phyloP scores from a whole-genome alignment of 2,329 filamentous ascomycete genomes.

The Eutypella sp. region DNA sequence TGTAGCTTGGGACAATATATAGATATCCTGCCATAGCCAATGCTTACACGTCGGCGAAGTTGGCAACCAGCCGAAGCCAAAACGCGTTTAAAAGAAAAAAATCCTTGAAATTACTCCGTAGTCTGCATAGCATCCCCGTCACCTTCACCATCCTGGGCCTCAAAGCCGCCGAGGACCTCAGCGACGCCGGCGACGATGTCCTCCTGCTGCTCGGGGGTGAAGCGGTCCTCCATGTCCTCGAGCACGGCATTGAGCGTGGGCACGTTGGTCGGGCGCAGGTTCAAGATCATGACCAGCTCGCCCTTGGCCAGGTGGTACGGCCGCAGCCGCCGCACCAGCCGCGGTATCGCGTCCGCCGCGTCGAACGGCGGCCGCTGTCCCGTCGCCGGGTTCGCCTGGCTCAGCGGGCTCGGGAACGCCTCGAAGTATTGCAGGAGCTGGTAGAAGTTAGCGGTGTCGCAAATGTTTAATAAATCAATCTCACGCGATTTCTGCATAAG shows the following conservation, averaged over 20 bases:
- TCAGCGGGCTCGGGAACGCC: constrained; percentile 50
- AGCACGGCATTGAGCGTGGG: constrained; percentile 58
- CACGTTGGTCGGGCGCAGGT: constrained; percentile 54
- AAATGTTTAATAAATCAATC: too few relatives aligned
- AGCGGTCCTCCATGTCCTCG: constrained; percentile 60
- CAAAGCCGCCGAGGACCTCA: constrained; percentile 53
- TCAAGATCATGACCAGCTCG: constrained; percentile 64
- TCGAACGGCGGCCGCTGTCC: constrained; percentile 50
- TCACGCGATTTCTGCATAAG: too few relatives aligned
- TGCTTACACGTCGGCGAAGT: too few relatives aligned
- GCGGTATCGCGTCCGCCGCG: constrained; percentile 42
- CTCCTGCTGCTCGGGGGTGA: constrained; percentile 53
- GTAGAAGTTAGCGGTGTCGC: constrained; percentile 2
- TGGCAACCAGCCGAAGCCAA: too few relatives aligned
- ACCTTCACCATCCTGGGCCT: constrained; percentile 28
- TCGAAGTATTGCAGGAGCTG: constrained; percentile 59
- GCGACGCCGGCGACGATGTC: constrained; percentile 52
- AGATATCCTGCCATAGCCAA: too few relatives aligned
- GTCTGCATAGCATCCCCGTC: constrained; percentile 35
- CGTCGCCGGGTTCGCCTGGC: too few relatives aligned
- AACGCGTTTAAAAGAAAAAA: too few relatives aligned
- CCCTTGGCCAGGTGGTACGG: constrained; percentile 61
- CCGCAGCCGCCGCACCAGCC: constrained; percentile 50
- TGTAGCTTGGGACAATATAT: too few relatives aligned
- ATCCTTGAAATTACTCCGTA: constrained; percentile 16